These are phyloP conservation scores for Boletus semigastroideus DNA, from an alignment of 1,284 basidiomycete genomes.

Conservation along the genomic window DNA sequence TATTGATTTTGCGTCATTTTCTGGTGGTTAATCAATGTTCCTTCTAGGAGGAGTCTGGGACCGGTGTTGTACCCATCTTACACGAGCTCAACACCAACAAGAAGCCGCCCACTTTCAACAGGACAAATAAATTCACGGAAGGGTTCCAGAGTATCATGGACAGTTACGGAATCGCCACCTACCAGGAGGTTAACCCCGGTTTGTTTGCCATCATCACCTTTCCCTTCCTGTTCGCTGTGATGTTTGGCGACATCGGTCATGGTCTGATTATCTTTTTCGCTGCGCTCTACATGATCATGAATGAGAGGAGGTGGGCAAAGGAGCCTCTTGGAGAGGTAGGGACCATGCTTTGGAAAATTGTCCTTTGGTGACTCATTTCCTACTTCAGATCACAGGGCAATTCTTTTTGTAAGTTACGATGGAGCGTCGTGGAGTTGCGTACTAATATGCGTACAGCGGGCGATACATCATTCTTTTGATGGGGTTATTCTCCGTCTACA, in stretches of 20 bases:
- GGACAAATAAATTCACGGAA: conserved; percentile 96
- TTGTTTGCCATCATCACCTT: conserved; percentile 93
- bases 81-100: conserved; percentile 90
- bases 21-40: conserved; percentile 1
- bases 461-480: conserved; percentile 98
- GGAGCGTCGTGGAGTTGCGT: conserved; percentile 11
- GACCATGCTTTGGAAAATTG: conserved; percentile 22
- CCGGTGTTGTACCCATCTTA: conserved; percentile 88
- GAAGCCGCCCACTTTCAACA: conserved; percentile 93
- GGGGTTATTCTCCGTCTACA: conserved; percentile 95
- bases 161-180: conserved; percentile 92
- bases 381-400: conserved; percentile 71
- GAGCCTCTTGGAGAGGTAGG: conserved; percentile 77
- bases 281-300: conserved; percentile 82
- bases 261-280: conserved; percentile 81
- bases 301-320: conserved; percentile 81
- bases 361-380: conserved; percentile 13
- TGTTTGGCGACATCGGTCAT: conserved; percentile 99
- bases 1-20: conserved; percentile 25
- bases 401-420: conserved; percentile 84
- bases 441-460: conserved; percentile 54
- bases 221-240: conserved; percentile 98
- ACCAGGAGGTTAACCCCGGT: conserved; percentile 98
- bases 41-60: conserved; percentile 86
- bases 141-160: conserved; percentile 99